Evolutionary conservation across 257 asterid species (phyloP).

Genomic region (Primulina tabacum): DNA sequence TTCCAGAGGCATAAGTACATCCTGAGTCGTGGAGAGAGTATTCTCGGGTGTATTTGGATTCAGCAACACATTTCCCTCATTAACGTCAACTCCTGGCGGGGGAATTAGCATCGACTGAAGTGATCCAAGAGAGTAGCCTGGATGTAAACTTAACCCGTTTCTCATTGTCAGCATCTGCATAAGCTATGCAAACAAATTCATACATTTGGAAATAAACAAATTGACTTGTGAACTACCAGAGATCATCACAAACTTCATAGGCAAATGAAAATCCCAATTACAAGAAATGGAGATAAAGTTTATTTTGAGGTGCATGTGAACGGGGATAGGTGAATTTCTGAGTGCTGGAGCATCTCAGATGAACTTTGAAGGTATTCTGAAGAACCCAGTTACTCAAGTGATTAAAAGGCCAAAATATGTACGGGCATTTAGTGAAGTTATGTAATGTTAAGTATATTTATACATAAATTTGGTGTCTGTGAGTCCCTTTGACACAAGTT

Average conservation of each 20-base stretch:
- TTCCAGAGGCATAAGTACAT: conserved; percentile 43
- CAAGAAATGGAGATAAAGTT: neutral
- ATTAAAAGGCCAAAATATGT: neutral
- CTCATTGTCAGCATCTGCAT: conserved; percentile 88
- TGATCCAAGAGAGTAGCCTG: conserved; percentile 57
- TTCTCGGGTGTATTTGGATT: conserved; percentile 46
- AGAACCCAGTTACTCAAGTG: neutral
- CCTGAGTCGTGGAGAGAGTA: conserved; percentile 39
- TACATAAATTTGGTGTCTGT: neutral
- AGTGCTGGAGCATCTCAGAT: neutral
- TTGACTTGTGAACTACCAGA: neutral
- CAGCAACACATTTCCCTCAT: conserved; percentile 43
- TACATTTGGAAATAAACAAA: neutral
- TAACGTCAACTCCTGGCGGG: conserved; percentile 45
- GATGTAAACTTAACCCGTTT: conserved; percentile 76
- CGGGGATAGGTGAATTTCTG: neutral
- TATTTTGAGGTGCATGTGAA: neutral
- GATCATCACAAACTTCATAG: neutral
- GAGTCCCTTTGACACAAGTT: neutral
- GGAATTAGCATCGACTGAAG: conserved; percentile 54
- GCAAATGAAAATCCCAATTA: neutral
- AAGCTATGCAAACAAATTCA: conserved; percentile 1
- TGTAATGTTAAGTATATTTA: neutral
- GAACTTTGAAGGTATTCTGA: neutral
- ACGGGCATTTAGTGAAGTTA: neutral